phyloP scores from a whole-genome alignment of 2,329 filamentous ascomycete genomes.

The Myriosclerotinia scirpicola region DNA sequence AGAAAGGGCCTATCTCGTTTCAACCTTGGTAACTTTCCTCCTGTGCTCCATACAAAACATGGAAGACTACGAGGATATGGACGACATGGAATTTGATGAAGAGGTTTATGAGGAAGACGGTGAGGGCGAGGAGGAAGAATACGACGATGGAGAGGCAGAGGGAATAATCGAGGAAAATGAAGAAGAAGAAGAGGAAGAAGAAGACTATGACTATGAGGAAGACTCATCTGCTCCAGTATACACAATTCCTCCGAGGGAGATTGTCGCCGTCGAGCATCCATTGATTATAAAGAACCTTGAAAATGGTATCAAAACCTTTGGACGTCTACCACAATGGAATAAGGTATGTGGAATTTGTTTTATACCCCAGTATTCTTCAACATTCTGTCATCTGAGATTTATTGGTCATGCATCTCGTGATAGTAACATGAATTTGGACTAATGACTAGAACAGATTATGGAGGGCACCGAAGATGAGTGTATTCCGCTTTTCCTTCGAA shows the following conservation, averaged over 20 bases:
- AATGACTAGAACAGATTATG: constrained; percentile 44
- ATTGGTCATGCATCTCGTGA: too few species aligned
- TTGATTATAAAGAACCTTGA: constrained; percentile 64
- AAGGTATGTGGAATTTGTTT: constrained; percentile 34
- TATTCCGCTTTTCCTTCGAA: constrained; percentile 72
- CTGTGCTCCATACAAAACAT: constrained; percentile 2
- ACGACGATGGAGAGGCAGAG: not conserved
- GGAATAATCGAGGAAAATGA: constrained; percentile 10
- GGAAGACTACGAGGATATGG: constrained; percentile 17
- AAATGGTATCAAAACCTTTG: constrained; percentile 62
- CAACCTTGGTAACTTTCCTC: not conserved
- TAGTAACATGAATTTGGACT: not conserved
- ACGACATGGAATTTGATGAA: constrained; percentile 10
- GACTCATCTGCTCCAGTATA: constrained; percentile 46
- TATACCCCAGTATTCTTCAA: too few species aligned
- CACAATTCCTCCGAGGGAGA: constrained; percentile 50
- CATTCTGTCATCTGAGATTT: not conserved
- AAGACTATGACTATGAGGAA: constrained; percentile 16
- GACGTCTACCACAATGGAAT: constrained; percentile 40
- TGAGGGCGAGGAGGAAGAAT: constrained; percentile 1
- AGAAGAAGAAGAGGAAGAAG: constrained; percentile 12
- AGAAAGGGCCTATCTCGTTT: not conserved
- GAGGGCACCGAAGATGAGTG: constrained; percentile 48
- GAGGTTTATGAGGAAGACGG: not conserved
- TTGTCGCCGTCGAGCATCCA: constrained; percentile 66